Evolutionary conservation across 805 yeast genomes (phyloP).

Genomic region (Saturnispora silvae): DNA sequence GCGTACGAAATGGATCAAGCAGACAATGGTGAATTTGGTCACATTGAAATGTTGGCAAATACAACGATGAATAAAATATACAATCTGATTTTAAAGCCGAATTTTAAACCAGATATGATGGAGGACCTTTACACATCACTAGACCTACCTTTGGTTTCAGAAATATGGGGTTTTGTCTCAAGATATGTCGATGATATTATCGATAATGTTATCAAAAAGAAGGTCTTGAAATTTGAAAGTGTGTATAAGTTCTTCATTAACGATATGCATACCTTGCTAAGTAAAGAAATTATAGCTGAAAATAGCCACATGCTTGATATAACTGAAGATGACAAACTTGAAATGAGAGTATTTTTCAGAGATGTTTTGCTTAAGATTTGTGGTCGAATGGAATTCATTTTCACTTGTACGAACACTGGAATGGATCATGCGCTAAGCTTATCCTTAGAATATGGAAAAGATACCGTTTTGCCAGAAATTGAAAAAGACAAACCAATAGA

Average conservation of each 20-base stretch:
- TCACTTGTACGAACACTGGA: slow-evolving; percentile 27
- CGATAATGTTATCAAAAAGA: slow-evolving; percentile 25
- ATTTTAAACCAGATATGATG: slow-evolving; percentile 21
- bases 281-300: slow-evolving; percentile 20
- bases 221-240: slow-evolving; percentile 42
- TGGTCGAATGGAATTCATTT: slow-evolving; percentile 19
- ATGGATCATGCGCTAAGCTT: slow-evolving; percentile 24
- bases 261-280: slow-evolving; percentile 23
- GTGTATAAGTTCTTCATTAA: slow-evolving; percentile 43
- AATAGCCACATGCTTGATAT: slow-evolving; percentile 27
- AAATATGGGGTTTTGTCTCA: slow-evolving; percentile 46
- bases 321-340: slow-evolving; percentile 32
- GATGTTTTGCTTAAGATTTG: slow-evolving; percentile 22
- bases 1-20: slow-evolving; percentile 19
- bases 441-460: slow-evolving; percentile 3
- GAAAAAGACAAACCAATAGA: slow-evolving; percentile 9
- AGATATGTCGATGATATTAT: slow-evolving; percentile 29
- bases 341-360: slow-evolving; percentile 26
- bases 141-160: slow-evolving; percentile 46
- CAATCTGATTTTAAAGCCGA: slow-evolving; percentile 12
- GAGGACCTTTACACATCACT: slow-evolving; percentile 19
- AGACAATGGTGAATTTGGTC: slow-evolving; percentile 1
- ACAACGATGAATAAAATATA: slow-evolving; percentile 22
- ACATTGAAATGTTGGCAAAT: slow-evolving; percentile 15
- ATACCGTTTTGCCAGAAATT: slow-evolving; percentile 5